These are phyloP conservation scores for Lasiosphaeria ovina DNA, from an alignment of 495 filamentous ascomycete species.

Conservation along the genomic window DNA sequence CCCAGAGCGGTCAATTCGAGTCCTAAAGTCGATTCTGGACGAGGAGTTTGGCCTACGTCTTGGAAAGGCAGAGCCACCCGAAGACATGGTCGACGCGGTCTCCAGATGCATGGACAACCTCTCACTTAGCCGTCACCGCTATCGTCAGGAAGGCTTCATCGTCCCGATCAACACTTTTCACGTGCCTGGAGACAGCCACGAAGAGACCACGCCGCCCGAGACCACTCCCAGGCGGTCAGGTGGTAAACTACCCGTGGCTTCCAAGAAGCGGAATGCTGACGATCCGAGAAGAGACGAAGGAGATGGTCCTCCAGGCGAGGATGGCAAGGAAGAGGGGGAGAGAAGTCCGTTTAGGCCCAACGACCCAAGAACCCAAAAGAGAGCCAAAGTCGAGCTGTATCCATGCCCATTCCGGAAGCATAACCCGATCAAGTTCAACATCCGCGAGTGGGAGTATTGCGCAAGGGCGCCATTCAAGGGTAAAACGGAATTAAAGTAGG, in stretches of 20 bases:
- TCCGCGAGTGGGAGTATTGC: constrained; percentile 9
- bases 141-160: not conserved
- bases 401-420: constrained; percentile 9
- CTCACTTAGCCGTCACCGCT: not conserved
- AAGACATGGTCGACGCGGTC: constrained; percentile 8
- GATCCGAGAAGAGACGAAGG: not conserved
- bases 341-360: not conserved
- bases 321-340: not conserved
- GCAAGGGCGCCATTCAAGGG: constrained; percentile 7
- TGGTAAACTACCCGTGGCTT: not conserved
- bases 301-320: not conserved
- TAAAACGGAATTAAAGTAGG: constrained; percentile 8
- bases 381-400: constrained; percentile 4
- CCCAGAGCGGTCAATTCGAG: not conserved
- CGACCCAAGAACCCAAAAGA: not conserved
- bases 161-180: not conserved
- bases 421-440: constrained; percentile 4
- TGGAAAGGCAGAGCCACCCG: constrained; percentile 6
- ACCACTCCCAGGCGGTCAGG: not conserved
- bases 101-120: not conserved
- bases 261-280: not conserved
- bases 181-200: not conserved
- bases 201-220: not conserved
- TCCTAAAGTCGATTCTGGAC: constrained; percentile 3
- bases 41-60: constrained; percentile 4